Base-by-base conservation (phyloP, 1,284 basidiomycete genomes). In the Kwoniella shivajii region DNA sequence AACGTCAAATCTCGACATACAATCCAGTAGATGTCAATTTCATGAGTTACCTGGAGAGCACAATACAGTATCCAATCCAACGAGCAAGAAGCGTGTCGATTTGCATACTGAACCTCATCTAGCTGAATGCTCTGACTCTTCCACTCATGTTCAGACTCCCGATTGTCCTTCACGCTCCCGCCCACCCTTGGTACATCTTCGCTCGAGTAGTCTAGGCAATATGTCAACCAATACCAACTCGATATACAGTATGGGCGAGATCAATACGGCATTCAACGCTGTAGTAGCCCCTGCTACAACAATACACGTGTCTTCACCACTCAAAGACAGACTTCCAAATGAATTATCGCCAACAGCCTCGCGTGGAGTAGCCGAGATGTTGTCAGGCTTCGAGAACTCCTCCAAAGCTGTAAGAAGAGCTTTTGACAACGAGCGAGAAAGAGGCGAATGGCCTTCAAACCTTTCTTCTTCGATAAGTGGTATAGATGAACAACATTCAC, bases 181-280 rank as follows among this genome's bases (percentile, higher is more conserved):
- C 11, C 45, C 43, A 11, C n/a, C 45, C 26, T 31, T 54, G 1
- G 36, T 27, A 5, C 45, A 56, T 39, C 39, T 44, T 14, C 38
- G 54, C 16, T 50, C 55, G 6, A 47, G 42, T n/a, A 57, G 51
- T 38, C 20, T 61, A 6, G 50, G 56, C 24, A 29, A 38, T 6
- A 54, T 52, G 29, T 37, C 51, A 7, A 22, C 50, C 26, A 43
- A 34, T 2, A 57, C 55, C 11, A 51, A 38, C 22, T 54, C 55
- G 9, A 42, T 52, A 2, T 61, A 54, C 43, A 54, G 55, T 31
- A 42, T 61, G 6, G 59, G 51, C 5, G 59, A 61, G 26, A 42
- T 57, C 9, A 24, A 16, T 6, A 46, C 24, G 5, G 59, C 59
- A n/a, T 51, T 51, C 16, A 46, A 27, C 22, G 39, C 46, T 9